A percentile compares a stretch with the other conserved stretches of the same genome.
Evolutionary conservation across 2,329 filamentous ascomycete genomes (phyloP).

Genomic region (Akanthomyces uredinophilus): DNA sequence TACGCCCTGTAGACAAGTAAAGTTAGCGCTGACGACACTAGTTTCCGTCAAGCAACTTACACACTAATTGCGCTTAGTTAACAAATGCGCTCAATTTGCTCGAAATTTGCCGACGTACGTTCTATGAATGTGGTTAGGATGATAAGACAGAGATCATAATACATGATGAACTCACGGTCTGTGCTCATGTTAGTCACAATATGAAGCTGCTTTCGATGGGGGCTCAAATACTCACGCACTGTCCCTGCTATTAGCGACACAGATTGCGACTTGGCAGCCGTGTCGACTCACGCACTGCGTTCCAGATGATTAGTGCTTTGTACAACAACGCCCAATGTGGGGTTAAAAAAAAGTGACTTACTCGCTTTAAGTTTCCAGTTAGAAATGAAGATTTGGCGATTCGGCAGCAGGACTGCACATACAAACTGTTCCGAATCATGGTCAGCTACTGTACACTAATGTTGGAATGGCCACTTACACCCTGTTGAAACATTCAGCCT

Average conservation of each 20-base stretch:
- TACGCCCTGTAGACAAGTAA: background rate
- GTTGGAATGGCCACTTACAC: background rate
- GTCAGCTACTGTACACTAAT: background rate
- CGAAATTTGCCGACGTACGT: background rate
- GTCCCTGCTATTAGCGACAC: background rate
- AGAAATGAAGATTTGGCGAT: background rate
- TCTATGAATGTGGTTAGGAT: background rate
- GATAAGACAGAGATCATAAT: background rate
- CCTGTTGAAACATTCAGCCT: background rate
- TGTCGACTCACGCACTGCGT: background rate
- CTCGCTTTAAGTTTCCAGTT: background rate
- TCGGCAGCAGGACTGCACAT: background rate
- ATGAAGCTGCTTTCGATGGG: background rate
- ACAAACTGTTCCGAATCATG: background rate
- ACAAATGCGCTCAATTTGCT: background rate
- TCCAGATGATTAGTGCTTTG: background rate
- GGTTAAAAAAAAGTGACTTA: background rate
- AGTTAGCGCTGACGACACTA: background rate
- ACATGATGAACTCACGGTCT: background rate
- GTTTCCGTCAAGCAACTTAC: background rate
- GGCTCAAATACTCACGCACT: background rate
- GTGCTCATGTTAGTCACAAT: background rate
- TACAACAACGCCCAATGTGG: background rate
- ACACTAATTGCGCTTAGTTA: background rate
- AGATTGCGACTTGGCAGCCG: too few relatives aligned